phyloP scores from a whole-genome alignment of 2,329 filamentous ascomycete species.

The Chrysoporthe deuterocubensis region DNA sequence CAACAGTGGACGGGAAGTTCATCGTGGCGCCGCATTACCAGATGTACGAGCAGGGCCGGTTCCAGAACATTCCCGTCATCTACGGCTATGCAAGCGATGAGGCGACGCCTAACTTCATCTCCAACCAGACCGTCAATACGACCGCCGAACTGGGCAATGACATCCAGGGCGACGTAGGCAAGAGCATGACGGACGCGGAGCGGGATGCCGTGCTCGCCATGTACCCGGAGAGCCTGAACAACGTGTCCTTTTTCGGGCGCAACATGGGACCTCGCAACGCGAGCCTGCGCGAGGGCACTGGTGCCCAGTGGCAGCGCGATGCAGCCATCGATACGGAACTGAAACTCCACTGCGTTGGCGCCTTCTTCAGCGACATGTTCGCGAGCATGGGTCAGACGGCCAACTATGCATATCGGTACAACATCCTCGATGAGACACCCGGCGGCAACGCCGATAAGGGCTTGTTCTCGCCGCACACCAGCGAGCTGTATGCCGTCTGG shows the following conservation, averaged over 20 bases:
- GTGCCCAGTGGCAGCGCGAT: slow-evolving; percentile 21
- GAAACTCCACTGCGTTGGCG: slow-evolving; percentile 15
- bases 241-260: slow-evolving; percentile 18
- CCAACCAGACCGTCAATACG: slow-evolving; percentile 22
- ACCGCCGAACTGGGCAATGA: slow-evolving; percentile 11
- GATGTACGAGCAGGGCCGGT: slow-evolving; percentile 25
- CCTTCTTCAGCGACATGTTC: slow-evolving; percentile 22
- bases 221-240: slow-evolving; percentile 23
- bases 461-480: slow-evolving; percentile 21
- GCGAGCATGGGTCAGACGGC: not conserved
- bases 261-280: slow-evolving; percentile 13
- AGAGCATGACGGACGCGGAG: slow-evolving; percentile 18
- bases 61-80: slow-evolving; percentile 23
- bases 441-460: slow-evolving; percentile 21
- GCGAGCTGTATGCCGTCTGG: slow-evolving; percentile 25
- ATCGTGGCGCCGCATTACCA: slow-evolving; percentile 22
- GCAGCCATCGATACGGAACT: slow-evolving; percentile 22
- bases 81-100: slow-evolving; percentile 23
- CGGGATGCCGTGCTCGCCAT: slow-evolving; percentile 12
- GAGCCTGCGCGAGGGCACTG: slow-evolving; percentile 14
- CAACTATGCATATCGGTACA: slow-evolving; percentile 20
- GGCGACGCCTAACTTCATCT: slow-evolving; percentile 23
- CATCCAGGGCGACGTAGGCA: slow-evolving; percentile 5
- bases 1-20: slow-evolving; percentile 14
- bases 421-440: slow-evolving; percentile 22